Evolutionary conservation across 345 rosid species (phyloP).

Genomic region (Dovyalis caffra): DNA sequence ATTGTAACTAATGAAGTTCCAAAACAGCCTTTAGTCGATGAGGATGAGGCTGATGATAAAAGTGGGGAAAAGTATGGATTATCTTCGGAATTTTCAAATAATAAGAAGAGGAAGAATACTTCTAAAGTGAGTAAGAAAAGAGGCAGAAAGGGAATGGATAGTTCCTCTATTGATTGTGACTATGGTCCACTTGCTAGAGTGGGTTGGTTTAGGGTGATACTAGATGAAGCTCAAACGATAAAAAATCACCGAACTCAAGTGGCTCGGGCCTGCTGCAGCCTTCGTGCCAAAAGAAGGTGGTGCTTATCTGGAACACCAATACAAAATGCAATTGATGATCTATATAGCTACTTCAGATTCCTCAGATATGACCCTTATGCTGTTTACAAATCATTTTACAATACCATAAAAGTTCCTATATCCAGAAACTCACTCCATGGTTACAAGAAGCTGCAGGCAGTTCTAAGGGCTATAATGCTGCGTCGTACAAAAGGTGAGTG

Average conservation of each 20-base stretch:
- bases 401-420: constrained; percentile 65
- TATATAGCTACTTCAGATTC: constrained; percentile 96
- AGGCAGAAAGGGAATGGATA: constrained; percentile 53
- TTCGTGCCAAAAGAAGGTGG: constrained; percentile 95
- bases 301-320: constrained; percentile 99
- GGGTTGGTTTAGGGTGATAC: constrained; percentile 76
- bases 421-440: constrained; percentile 67
- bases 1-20: constrained; percentile 94
- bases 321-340: constrained; percentile 86
- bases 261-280: constrained; percentile 95
- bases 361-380: constrained; percentile 84
- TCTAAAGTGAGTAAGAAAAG: constrained; percentile 49
- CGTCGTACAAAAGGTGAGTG: constrained; percentile 95
- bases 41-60: constrained; percentile 70
- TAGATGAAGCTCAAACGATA: constrained; percentile 99
- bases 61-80: constrained; percentile 59
- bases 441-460: constrained; percentile 91
- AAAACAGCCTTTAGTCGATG: constrained; percentile 74
- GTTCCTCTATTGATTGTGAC: constrained; percentile 55
- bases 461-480: constrained; percentile 83
- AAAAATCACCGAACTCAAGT: constrained; percentile 97
- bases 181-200: constrained; percentile 81
- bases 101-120: constrained; percentile 54
- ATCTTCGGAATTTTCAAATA: constrained; percentile 56
- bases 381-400: constrained; percentile 58